These are phyloP conservation scores for Pascua sp. DNA, from an alignment of 1,284 basidiomycete species.

Conservation along the genomic window DNA sequence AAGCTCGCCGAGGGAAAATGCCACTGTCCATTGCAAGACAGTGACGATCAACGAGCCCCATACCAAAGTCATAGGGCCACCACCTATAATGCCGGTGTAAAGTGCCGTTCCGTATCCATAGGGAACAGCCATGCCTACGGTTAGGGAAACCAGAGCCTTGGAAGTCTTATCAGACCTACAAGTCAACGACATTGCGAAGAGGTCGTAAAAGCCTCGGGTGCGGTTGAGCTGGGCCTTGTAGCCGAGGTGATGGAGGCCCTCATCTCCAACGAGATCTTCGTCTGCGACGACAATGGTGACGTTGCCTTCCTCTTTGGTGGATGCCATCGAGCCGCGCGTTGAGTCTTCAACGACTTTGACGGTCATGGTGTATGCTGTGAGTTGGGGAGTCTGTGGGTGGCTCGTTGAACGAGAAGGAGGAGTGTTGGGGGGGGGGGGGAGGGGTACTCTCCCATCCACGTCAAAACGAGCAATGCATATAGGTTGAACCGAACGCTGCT, in stretches of 20 bases:
- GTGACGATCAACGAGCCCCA: slow-evolving; percentile 16
- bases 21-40: slow-evolving; percentile 9
- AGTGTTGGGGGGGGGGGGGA: too few species aligned
- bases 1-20: slow-evolving; percentile 13
- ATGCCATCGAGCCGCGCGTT: background rate
- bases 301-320: slow-evolving; percentile 11
- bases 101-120: slow-evolving; percentile 13
- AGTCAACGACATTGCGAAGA: slow-evolving; percentile 10
- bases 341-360: background rate
- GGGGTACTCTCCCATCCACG: too few species aligned
- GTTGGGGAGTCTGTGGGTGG: background rate
- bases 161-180: slow-evolving; percentile 2
- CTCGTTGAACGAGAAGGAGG: too few species aligned
- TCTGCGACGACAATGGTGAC: slow-evolving; percentile 7
- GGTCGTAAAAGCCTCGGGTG: slow-evolving; percentile 10
- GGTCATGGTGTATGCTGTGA: background rate
- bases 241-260: slow-evolving; percentile 16
- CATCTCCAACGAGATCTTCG: slow-evolving; percentile 11
- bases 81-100: slow-evolving; percentile 9
- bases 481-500: too few species aligned
- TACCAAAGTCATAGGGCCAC: slow-evolving; percentile 12
- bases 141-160: background rate
- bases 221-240: slow-evolving; percentile 17
- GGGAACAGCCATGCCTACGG: slow-evolving; percentile 11
- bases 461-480: too few species aligned